Evolutionary conservation across 345 rosid species (phyloP), one percentile per base, ranked within the genome.

Genomic region (Fremontodendron californicum): DNA sequence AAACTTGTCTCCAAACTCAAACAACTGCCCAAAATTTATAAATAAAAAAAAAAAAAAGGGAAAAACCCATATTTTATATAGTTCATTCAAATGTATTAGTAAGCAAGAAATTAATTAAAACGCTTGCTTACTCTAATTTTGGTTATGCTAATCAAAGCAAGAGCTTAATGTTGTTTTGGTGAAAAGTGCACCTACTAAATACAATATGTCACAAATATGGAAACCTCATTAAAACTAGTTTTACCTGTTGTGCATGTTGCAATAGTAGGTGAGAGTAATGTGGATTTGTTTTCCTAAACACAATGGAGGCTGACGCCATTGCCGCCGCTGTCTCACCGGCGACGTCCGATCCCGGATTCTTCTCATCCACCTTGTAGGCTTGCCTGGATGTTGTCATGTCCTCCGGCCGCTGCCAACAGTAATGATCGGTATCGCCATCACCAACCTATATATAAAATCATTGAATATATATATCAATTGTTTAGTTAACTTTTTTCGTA

Each of bases 341-440:
- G 0, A 93, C 85, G 5, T 95, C 99, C 0, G 99, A 93, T 3
- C 98, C 99, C 0, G 98, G 98, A 79, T 88, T 90, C 8, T 82
- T 81, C 72, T 87, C 83, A 6, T 95, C 97, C 39, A 95, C 85
- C 72, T 85, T 92, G 78, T 86, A 90, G 8, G 92, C 99, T 42
- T 57, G 89, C 45, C 97, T 73, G 0, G 94, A 84, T 0, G 97
- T 93, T 7, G 92, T 89, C 99, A 93, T 95, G 86, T 95, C 99
- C 82, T 95, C 98, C n/a, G 97, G 97, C 71, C 97, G 85, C 81
- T 95, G 98, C 99, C 99, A 95, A 58, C 99, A 93, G 66, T 89
- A 89, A 71, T 95, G 99, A 54, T 95, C 99, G 12, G 96, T 90
- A 52, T 87, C 85, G 43, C 98, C 97, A 40, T 95, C 97, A 11